Evolutionary conservation across 139 green algal genomes (phyloP), one percentile per base, ranked within the genome.

Genomic region (Volvox reticuliferus): DNA sequence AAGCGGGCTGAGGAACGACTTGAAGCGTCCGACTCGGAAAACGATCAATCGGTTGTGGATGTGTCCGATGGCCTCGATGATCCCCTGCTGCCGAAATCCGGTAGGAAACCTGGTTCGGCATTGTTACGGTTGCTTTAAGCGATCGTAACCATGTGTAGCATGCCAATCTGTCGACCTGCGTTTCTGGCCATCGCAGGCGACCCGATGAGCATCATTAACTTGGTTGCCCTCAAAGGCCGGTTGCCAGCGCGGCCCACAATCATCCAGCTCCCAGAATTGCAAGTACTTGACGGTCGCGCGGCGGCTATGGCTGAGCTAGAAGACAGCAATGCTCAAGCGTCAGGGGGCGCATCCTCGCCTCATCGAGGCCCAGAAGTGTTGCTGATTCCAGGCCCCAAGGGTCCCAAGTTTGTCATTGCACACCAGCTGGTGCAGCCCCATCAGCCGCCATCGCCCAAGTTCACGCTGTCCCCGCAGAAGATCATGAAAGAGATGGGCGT

Each of bases 151-250:
- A 55, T 55, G 44, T 55, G 28, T 21, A 2, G 73, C 35, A 44
- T 79, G 73, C 28, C 18, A 37, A 32, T 79, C 3, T 36, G 13
- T 44, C 5, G 73, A 36, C 24, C 32, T 79, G 13, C 2, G 26
- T 3, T 36, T 35, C 6, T 79, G 73, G 12, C 82, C 12, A 19
- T n/a, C 24, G 19, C 76, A 91, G 87, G 26, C 2, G 87, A 91
- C 32, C 76, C 87, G 18, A 91, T 86, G 76, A 71, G n/a, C 87
- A 86, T 91, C 75, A 86, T 86, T 30, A 91, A 79, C 76, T 65
- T 91, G 22, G 33, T 83, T 0, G 73, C 86, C 0, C 86, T 83
- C 73, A 75, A 83, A 55, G 86, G 86, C 20, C 86, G 86, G 5
- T 18, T 76, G 71, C 86, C 86, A 1, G 30, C 55, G 18, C 86